Evolutionary conservation across 2,329 filamentous ascomycete species (phyloP).

Genomic region (Alternaria metachromatica): DNA sequence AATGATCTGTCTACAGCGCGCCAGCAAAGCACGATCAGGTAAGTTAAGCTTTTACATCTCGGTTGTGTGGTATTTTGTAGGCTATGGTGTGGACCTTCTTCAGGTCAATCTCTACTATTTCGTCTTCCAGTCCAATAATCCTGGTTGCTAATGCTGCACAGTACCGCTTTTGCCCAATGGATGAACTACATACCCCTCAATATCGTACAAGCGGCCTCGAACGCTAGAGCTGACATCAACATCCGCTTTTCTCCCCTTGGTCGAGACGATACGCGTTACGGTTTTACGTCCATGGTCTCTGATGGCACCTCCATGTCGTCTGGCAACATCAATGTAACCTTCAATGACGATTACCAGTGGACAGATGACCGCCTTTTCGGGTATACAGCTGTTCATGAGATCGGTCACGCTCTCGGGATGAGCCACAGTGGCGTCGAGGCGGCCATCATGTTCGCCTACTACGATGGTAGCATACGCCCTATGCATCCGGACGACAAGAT

Average conservation of each 20-base stretch:
- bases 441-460: conserved; percentile 41
- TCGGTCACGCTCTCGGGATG: conserved; percentile 38
- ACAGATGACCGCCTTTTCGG: conserved; percentile 36
- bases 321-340: conserved; percentile 38
- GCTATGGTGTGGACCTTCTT: background rate
- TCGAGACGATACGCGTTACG: conserved; percentile 26
- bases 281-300: conserved; percentile 34
- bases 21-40: conserved; percentile 34
- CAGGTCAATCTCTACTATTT: background rate
- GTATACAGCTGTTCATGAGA: conserved; percentile 38
- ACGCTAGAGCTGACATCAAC: conserved; percentile 31
- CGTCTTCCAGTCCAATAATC: background rate
- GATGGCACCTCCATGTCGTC: conserved; percentile 28
- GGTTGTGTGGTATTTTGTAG: background rate
- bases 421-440: conserved; percentile 37
- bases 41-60: background rate
- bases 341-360: conserved; percentile 40
- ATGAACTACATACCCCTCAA: conserved; percentile 27
- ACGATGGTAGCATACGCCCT: conserved; percentile 27
- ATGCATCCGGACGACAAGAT: conserved; percentile 38
- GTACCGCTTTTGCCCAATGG: conserved; percentile 37
- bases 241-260: conserved; percentile 32
- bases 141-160: background rate
- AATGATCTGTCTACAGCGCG: conserved; percentile 23
- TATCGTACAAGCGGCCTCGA: conserved; percentile 22